phyloP scores from a whole-genome alignment of 148 eudicot species.

The Salicornia ramosissima region DNA sequence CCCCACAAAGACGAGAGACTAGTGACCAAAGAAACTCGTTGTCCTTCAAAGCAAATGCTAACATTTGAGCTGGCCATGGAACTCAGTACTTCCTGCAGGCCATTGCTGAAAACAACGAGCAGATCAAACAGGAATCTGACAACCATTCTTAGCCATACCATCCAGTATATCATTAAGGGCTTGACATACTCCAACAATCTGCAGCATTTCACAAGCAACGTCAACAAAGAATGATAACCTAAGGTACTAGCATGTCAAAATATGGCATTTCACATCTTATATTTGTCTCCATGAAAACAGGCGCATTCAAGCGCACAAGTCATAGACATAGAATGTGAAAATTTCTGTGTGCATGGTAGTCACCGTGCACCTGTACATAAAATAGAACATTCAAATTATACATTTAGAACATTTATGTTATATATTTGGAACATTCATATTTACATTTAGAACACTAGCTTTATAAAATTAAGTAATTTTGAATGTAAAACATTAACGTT shows the following conservation, averaged over 20 bases:
- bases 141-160: slow-evolving; percentile 90
- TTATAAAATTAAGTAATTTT: too few species aligned
- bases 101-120: background rate
- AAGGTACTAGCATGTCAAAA: background rate
- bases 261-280: too few species aligned
- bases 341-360: too few species aligned
- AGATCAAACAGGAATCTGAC: slow-evolving; percentile 65
- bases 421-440: too few species aligned
- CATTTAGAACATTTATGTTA: too few species aligned
- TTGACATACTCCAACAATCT: slow-evolving; percentile 95
- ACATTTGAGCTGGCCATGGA: background rate
- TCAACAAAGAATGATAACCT: background rate
- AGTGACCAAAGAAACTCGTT: background rate
- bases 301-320: background rate
- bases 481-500: too few species aligned
- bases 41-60: background rate
- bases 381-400: too few species aligned
- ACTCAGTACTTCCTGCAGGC: slow-evolving; percentile 5
- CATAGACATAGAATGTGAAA: too few species aligned
- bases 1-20: background rate
- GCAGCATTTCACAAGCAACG: slow-evolving; percentile 22
- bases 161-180: slow-evolving; percentile 85
- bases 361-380: too few species aligned
- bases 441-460: too few species aligned
- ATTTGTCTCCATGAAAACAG: background rate